Percentiles rank a stretch among this genome's conserved stretches.
Conservation (phyloP, 2,329 filamentous ascomycete species). For the Epichloe bromicola region DNA sequence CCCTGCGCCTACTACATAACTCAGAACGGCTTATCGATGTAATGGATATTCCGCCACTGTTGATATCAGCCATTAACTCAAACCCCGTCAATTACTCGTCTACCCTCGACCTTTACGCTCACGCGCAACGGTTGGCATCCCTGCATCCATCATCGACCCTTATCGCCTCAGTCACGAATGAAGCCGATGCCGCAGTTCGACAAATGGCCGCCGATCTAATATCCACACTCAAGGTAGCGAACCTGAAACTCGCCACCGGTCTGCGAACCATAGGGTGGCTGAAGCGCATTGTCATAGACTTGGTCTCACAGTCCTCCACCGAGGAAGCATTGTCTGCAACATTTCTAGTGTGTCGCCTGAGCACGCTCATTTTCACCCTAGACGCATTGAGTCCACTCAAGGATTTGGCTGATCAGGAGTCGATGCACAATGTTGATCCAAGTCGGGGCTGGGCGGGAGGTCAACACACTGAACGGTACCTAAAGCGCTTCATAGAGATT, state of each 20-base stretch:
- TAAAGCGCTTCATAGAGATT: constrained; percentile 94
- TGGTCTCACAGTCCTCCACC: constrained; percentile 26
- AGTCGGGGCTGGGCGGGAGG: constrained; percentile 49
- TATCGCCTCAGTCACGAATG: constrained; percentile 56
- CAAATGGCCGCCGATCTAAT: constrained; percentile 81
- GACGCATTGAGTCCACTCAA: constrained; percentile 73
- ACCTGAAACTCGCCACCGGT: constrained; percentile 76
- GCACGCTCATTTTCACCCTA: constrained; percentile 66
- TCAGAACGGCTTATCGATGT: constrained; percentile 83
- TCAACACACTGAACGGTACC: constrained; percentile 84
- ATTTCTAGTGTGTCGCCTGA: constrained; percentile 76
- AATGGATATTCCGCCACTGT: constrained; percentile 73
- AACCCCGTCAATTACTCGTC: constrained; percentile 68
- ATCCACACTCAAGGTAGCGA: constrained; percentile 58
- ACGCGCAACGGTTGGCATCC: constrained; percentile 73
- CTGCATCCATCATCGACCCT: constrained; percentile 71
- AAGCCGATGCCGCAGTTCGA: constrained; percentile 80
- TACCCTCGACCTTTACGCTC: constrained; percentile 82
- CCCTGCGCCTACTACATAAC: constrained; percentile 71
- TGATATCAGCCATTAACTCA: constrained; percentile 63
- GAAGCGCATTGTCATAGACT: constrained; percentile 70
- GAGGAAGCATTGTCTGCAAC: constrained; percentile 68
- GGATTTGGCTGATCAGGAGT: constrained; percentile 83
- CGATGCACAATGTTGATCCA: constrained; percentile 29
- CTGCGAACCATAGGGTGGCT: constrained; percentile 89